Evolutionary conservation across 1,284 basidiomycete genomes (phyloP), one percentile per base, ranked within the genome.

Genomic region (Rhodotorula sp.): DNA sequence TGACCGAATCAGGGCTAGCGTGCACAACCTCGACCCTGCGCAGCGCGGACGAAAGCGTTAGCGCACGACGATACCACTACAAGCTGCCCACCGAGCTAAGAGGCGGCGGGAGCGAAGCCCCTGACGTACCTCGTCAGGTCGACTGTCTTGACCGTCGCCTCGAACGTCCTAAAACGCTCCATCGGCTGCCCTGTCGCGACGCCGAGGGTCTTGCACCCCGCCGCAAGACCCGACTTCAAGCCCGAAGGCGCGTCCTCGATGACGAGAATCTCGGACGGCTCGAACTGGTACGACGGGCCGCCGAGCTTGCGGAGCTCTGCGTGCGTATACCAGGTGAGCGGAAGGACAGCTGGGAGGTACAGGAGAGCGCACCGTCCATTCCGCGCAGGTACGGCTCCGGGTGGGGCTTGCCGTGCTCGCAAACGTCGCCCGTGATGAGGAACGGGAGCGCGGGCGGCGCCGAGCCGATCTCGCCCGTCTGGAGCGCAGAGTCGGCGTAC

Each of bases 171-270:
- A 57, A 79, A 71, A 44, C 63, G 64, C 19, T 66, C 72, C 32
- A 77, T 53, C 34, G 85, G 78, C 71, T 91, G 89, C 12, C 89
- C 90, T n/a, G 92, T 93, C 78, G 90, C 91, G 29, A 76, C 74
- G 9, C 70, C 72, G 6, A 90, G 90, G 57, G 82, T 84, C 57
- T 88, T 85, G 27, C 71, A 76, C 15, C 91, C 91, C n/a, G 91
- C 89, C 12, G 88, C 87, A 58, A 86, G 86, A 17, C 91, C 92
- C 27, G 90, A 85, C 71, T 83, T 84, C 66, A 94, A 82, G 0
- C 92, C 92, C 12, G 89, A 88, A 7, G 91, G 89, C 1, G 92
- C 91, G 80, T 94, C 92, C 10, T 93, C 91, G 69, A 94, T 83
- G 25, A 76, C 75, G 55, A 76, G 70, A 50, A 75, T 63, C 7